A percentile compares a stretch with the other conserved stretches of the same genome.
Evolutionary conservation across 768 basidiomycete species (phyloP).

Genomic region (Chalciporus sphaerocephalus): DNA sequence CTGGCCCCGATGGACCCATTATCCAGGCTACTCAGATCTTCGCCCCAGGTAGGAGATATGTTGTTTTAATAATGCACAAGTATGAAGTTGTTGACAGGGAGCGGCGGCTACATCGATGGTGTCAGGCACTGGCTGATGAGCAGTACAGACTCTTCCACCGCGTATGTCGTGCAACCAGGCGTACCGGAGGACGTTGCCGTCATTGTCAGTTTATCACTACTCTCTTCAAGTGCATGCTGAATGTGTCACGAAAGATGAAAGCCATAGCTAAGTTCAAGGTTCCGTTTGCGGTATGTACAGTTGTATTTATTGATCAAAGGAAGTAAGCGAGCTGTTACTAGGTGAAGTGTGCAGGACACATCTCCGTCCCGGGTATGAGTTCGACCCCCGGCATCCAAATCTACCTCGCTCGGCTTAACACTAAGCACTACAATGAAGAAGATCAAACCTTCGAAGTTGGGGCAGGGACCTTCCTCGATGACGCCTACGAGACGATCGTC

Average conservation of each 20-base stretch:
- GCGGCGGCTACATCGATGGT: neutral
- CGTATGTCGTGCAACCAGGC: too few species aligned
- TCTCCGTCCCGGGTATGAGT: neutral
- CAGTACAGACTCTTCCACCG: neutral
- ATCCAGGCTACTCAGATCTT: too few species aligned
- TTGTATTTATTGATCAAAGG: neutral
- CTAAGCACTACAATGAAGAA: neutral
- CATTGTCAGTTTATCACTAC: too few species aligned
- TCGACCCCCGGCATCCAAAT: neutral
- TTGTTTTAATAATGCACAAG: too few species aligned
- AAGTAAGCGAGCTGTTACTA: neutral
- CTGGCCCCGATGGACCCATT: too few species aligned
- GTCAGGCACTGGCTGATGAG: neutral
- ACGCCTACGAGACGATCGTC: constrained; percentile 24
- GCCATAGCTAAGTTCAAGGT: neutral
- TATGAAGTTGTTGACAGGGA: neutral
- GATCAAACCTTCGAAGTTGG: constrained; percentile 16
- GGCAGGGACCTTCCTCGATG: constrained; percentile 26
- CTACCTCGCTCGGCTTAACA: neutral
- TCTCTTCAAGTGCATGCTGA: too few species aligned
- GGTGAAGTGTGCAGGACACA: neutral
- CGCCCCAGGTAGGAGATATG: too few species aligned
- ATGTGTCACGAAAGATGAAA: neutral
- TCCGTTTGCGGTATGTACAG: neutral
- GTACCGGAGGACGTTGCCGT: too few species aligned